phyloP scores from a whole-genome alignment of 2,329 filamentous ascomycete genomes.

The Macrophomina tecta region DNA sequence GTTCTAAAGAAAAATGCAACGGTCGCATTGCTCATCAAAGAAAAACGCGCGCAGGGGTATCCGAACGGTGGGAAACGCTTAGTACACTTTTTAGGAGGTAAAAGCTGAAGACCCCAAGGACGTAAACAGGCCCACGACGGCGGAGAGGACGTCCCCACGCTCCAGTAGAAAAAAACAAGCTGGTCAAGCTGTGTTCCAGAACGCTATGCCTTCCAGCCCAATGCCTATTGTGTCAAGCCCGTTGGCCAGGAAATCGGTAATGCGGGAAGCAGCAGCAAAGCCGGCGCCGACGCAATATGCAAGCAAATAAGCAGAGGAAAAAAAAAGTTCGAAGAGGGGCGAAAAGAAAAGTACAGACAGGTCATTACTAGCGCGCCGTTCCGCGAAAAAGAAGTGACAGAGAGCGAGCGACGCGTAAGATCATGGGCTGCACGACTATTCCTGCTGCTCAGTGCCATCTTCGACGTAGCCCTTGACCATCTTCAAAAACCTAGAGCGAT shows the following conservation, averaged over 20 bases:
- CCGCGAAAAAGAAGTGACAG: background rate
- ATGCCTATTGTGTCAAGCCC: background rate
- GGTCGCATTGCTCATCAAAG: background rate
- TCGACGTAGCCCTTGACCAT: constrained; percentile 55
- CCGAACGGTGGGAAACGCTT: background rate
- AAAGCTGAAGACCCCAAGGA: background rate
- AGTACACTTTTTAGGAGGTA: background rate
- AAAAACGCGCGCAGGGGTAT: constrained; percentile 14
- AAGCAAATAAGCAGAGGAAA: background rate
- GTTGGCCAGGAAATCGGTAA: background rate
- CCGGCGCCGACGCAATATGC: constrained; percentile 3
- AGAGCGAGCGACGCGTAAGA: background rate
- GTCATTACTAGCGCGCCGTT: background rate
- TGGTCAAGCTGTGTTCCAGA: constrained; percentile 23
- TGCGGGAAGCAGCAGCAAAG: constrained; percentile 1
- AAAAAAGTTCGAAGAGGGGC: too few species aligned
- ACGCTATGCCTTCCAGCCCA: background rate
- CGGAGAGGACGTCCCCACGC: background rate
- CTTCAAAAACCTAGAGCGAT: constrained; percentile 62
- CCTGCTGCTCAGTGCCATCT: constrained; percentile 7
- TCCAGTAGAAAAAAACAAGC: background rate
- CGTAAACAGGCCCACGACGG: background rate
- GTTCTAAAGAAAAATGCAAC: background rate
- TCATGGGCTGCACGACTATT: background rate
- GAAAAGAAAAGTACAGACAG: background rate